phyloP scores from a whole-genome alignment of 73 alveolate genomes.

The Paramecium octaurelia region DNA sequence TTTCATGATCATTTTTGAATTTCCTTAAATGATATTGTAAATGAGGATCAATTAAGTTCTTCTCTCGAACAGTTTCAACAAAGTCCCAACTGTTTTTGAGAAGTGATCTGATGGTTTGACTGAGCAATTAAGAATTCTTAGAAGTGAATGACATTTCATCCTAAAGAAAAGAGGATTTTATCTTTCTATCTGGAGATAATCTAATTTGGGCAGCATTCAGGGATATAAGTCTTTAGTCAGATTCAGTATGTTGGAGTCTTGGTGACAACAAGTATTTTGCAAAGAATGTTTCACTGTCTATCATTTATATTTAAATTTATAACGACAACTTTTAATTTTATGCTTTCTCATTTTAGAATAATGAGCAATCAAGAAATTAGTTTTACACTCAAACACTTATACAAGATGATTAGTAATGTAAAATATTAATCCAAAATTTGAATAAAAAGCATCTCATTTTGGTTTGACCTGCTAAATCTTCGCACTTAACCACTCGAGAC shows the following conservation, averaged over 20 bases:
- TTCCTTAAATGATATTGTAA: background rate
- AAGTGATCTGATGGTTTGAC: background rate
- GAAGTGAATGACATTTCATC: background rate
- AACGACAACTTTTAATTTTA: background rate
- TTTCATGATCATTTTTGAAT: conserved; percentile 37
- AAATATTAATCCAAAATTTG: background rate
- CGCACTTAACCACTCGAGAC: background rate
- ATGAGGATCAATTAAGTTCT: background rate
- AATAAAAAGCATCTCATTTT: background rate
- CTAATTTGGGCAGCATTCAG: background rate
- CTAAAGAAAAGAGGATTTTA: background rate
- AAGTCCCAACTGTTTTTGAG: background rate
- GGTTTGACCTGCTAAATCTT: background rate
- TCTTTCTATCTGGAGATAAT: background rate
- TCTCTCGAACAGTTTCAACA: background rate
- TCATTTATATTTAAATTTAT: conserved; percentile 2
- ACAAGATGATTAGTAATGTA: background rate
- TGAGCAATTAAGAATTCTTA: background rate
- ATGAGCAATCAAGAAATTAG: background rate
- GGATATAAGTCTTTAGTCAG: background rate
- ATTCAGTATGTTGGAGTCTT: background rate
- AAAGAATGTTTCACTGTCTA: conserved; percentile 44
- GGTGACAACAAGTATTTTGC: conserved; percentile 22
- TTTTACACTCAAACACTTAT: background rate
- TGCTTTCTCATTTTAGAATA: background rate